Percentiles rank a stretch among this genome's conserved stretches.
Evolutionary conservation across 208 protist species (phyloP).

Genomic region (Histomonas meleagridis): DNA sequence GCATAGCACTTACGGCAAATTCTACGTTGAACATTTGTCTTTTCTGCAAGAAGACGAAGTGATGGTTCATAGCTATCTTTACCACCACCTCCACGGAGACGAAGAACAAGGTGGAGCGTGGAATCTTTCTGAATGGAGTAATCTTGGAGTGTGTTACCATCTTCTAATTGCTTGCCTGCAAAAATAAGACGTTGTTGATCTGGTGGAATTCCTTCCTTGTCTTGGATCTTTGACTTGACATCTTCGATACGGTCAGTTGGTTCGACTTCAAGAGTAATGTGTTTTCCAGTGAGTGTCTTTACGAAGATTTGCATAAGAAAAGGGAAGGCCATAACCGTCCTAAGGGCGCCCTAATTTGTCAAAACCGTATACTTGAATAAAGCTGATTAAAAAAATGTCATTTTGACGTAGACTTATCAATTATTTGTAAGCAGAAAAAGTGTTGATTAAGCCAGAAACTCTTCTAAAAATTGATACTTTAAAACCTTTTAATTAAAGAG

Average conservation of each 20-base stretch:
- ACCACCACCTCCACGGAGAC: slow-evolving; percentile 82
- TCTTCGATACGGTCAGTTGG: slow-evolving; percentile 81
- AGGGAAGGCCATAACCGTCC: not conserved
- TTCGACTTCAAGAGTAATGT: slow-evolving; percentile 90
- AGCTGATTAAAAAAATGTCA: too few relatives aligned
- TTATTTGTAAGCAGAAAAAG: too few relatives aligned
- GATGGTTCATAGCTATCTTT: slow-evolving; percentile 74
- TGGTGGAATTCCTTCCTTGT: slow-evolving; percentile 80
- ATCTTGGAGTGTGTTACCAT: slow-evolving; percentile 56
- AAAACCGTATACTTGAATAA: too few relatives aligned
- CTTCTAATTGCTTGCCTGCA: slow-evolving; percentile 63
- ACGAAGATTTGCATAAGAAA: slow-evolving; percentile 77
- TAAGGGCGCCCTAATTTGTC: too few relatives aligned
- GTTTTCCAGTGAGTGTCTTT: slow-evolving; percentile 91
- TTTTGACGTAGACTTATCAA: too few relatives aligned
- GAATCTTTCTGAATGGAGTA: slow-evolving; percentile 86
- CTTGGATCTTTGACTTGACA: slow-evolving; percentile 93
- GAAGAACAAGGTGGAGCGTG: slow-evolving; percentile 79
- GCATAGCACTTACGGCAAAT: slow-evolving; percentile 39
- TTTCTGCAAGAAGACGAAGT: not conserved
- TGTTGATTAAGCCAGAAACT: too few relatives aligned
- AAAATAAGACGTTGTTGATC: slow-evolving; percentile 63
- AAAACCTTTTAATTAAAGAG: too few relatives aligned
- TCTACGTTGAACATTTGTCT: not conserved
- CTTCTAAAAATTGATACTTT: too few relatives aligned